Percentiles rank a stretch among this genome's conserved stretches.
Conservation (phyloP, 1,284 basidiomycete species). For the Austroboletus novae-zelandiae region DNA sequence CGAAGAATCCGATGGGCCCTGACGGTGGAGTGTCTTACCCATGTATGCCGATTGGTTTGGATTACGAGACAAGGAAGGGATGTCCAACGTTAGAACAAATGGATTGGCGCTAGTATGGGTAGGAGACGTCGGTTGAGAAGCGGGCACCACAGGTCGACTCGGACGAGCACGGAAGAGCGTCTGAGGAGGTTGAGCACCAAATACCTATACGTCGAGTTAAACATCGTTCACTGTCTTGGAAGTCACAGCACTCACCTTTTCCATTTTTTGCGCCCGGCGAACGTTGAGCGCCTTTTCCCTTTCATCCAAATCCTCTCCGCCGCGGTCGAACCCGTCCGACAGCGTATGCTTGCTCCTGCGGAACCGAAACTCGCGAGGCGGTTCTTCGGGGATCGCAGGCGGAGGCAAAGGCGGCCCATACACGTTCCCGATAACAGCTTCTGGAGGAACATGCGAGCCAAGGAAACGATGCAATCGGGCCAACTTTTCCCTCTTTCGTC, state of each 20-base stretch:
- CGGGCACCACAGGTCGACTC: conserved; percentile 18
- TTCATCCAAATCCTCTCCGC: conserved; percentile 65
- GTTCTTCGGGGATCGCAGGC: conserved; percentile 25
- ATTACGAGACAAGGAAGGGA: conserved; percentile 36
- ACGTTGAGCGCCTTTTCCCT: conserved; percentile 76
- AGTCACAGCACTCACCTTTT: conserved; percentile 53
- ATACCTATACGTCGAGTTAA: conserved; percentile 49
- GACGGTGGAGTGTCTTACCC: conserved; percentile 43
- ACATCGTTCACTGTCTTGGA: conserved; percentile 1
- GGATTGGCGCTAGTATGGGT: conserved; percentile 8
- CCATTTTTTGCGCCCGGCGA: conserved; percentile 77
- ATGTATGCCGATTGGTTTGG: conserved; percentile 50
- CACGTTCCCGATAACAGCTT: conserved; percentile 58
- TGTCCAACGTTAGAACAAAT: conserved; percentile 19
- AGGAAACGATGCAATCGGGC: conserved; percentile 79
- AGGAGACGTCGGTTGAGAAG: conserved; percentile 23
- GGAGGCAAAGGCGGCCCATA: conserved; percentile 44
- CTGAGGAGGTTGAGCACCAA: conserved; percentile 75
- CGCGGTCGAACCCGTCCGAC: conserved; percentile 54
- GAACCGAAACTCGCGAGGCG: conserved; percentile 9
- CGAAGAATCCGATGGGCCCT: conserved; percentile 56
- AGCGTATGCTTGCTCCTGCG: conserved; percentile 35
- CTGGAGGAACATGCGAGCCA: conserved; percentile 69
- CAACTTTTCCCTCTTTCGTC: conserved; percentile 68
- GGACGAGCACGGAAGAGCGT: conserved; percentile 65